These are phyloP conservation scores for Exophiala spinifera DNA, from an alignment of 2,329 filamentous ascomycete genomes.

Conservation along the genomic window DNA sequence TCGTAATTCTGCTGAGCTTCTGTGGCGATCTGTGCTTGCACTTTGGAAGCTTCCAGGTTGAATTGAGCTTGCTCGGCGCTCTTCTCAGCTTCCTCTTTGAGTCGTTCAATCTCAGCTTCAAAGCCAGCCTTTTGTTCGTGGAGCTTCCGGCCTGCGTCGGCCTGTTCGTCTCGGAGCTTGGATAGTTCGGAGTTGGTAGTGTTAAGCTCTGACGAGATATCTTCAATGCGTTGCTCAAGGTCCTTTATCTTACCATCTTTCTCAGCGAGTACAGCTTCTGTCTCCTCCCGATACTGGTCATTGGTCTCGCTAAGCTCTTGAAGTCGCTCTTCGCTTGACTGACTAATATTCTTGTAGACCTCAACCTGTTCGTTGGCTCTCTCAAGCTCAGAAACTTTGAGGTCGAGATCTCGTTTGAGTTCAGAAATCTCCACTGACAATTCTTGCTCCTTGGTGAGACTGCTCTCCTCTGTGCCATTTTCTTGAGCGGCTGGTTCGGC, in stretches of 20 bases:
- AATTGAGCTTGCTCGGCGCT: slow-evolving; percentile 76
- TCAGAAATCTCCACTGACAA: slow-evolving; percentile 80
- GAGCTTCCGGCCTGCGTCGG: slow-evolving; percentile 65
- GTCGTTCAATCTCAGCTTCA: slow-evolving; percentile 72
- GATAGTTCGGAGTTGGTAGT: slow-evolving; percentile 80
- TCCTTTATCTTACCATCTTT: slow-evolving; percentile 79
- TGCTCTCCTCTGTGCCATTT: slow-evolving; percentile 53
- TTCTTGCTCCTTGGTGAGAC: slow-evolving; percentile 68
- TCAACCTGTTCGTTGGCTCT: slow-evolving; percentile 77
- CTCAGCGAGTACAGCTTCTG: slow-evolving; percentile 69
- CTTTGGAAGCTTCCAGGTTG: slow-evolving; percentile 86
- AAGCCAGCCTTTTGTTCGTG: slow-evolving; percentile 80
- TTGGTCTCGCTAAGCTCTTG: slow-evolving; percentile 74
- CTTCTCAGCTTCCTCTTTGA: slow-evolving; percentile 80
- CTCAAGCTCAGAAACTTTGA: slow-evolving; percentile 76
- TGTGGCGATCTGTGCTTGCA: slow-evolving; percentile 88
- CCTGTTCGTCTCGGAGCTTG: slow-evolving; percentile 73
- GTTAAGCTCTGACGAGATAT: slow-evolving; percentile 76
- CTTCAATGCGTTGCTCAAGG: slow-evolving; percentile 77
- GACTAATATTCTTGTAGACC: slow-evolving; percentile 83
- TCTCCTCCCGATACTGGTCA: slow-evolving; percentile 84
- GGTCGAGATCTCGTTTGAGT: slow-evolving; percentile 79
- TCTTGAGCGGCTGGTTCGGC: slow-evolving; percentile 43
- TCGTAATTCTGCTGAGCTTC: slow-evolving; percentile 96
- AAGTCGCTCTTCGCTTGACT: slow-evolving; percentile 81